Evolutionary conservation across 345 rosid genomes (phyloP).

Genomic region (Boechera divaricarpa): DNA sequence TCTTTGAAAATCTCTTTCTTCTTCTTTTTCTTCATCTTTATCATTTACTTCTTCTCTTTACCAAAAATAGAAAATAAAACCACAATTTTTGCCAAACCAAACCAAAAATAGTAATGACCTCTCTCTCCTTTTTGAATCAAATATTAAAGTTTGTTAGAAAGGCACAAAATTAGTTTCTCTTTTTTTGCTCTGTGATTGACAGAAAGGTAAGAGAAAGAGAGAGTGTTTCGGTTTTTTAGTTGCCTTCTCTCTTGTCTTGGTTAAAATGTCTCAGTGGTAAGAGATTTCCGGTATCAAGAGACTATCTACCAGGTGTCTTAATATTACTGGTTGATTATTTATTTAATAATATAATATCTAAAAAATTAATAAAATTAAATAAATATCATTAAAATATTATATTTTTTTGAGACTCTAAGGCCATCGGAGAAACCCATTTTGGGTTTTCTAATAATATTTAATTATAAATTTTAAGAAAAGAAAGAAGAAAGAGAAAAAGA

Average conservation of each 20-base stretch:
- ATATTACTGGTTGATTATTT: no score
- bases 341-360: no score
- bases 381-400: no score
- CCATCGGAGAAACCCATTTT: no score
- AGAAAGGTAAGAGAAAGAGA: constrained; percentile 35
- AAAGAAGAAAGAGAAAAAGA: no score
- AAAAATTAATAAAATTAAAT: no score
- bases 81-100: constrained; percentile 18
- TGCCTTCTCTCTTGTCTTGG: constrained; percentile 23
- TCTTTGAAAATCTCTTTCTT: constrained; percentile 37
- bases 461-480: no score
- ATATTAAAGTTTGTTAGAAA: constrained; percentile 13
- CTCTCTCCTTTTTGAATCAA: constrained; percentile 6
- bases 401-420: no score
- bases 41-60: no score
- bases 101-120: constrained; percentile 36
- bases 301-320: not conserved
- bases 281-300: not conserved
- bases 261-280: no score
- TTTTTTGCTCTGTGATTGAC: constrained; percentile 36
- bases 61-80: no score
- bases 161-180: constrained; percentile 32
- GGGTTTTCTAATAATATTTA: no score
- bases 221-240: constrained; percentile 18
- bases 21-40: not conserved